Evolutionary conservation across 1,139 yeast species (phyloP), one percentile per base, ranked within the genome.

Genomic region (Candida tunisiensis): DNA sequence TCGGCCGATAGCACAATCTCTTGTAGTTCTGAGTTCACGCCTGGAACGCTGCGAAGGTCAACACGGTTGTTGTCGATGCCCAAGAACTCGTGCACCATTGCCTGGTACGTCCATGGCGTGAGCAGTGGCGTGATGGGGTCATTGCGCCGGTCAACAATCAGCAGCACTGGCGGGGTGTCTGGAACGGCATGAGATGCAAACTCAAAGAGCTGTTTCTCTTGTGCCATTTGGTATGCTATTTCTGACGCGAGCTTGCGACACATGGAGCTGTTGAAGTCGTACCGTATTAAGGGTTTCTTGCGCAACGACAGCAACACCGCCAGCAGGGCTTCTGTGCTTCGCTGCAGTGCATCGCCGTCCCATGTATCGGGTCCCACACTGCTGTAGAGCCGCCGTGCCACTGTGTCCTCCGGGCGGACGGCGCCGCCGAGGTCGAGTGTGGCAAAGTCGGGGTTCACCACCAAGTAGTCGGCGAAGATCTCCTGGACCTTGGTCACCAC

Each of bases 51-150:
- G 2, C 73, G 55, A 29, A 85, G 50, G 36, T 71, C 74, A 3
- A 82, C 93, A 4, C 88, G 65, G 41, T 88, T 88, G 45, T 82
- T 75, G 13, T 61, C 57, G 32, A 88, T 78, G 2, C 88, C 93
- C 22, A 88, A 58, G 19, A 82, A 63, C 46, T 91, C 96, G 48
- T 88, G 93, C 11, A 88, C 80, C 98, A 91, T 88, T 2, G 95
- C 80, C 46, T 88, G 96, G 51, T 83, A 88, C 1, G 98, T 85
- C 99, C 99, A 88, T 2, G 96, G 98, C 22, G 75, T 69, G 26
- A 88, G 54, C 25, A 88, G 57, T 2, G 99, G 96, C 0, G 99
- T 88, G 17, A 85, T 61, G 1, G 96, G 95, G 49, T 88, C 99
- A 43, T 71, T 74, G 34, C 72, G 69, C 28, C 99, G 61, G 51